phyloP scores from a whole-genome alignment of 2,329 filamentous ascomycete genomes.

The Aspergillus fumigatiaffinis region DNA sequence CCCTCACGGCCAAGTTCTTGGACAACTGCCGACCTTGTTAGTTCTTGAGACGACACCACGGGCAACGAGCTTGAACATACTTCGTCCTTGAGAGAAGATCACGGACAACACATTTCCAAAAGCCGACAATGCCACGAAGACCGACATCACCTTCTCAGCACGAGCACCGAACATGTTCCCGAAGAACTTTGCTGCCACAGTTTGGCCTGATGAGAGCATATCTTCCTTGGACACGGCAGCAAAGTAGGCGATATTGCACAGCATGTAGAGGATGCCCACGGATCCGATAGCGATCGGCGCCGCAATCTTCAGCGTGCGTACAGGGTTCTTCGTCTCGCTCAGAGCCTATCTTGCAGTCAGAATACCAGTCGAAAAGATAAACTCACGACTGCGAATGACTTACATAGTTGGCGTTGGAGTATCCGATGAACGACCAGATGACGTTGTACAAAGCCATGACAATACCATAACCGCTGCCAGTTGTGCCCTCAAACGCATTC shows the following conservation, averaged over 20 bases:
- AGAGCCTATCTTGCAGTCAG: slow-evolving; percentile 31
- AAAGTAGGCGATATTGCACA: slow-evolving; percentile 58
- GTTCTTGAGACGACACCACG: not conserved
- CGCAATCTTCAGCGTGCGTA: slow-evolving; percentile 56
- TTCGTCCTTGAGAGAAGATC: slow-evolving; percentile 46
- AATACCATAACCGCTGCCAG: slow-evolving; percentile 43
- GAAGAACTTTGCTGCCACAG: slow-evolving; percentile 57
- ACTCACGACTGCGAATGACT: slow-evolving; percentile 19
- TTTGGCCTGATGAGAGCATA: slow-evolving; percentile 51
- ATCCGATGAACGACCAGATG: slow-evolving; percentile 59
- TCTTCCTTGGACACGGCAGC: slow-evolving; percentile 55
- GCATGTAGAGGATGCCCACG: slow-evolving; percentile 54
- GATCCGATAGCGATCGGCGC: slow-evolving; percentile 53
- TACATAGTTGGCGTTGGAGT: slow-evolving; percentile 60
- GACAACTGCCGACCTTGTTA: slow-evolving; percentile 24
- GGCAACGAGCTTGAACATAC: slow-evolving; percentile 19
- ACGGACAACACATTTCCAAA: slow-evolving; percentile 61
- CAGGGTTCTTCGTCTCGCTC: slow-evolving; percentile 55
- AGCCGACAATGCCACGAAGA: slow-evolving; percentile 57
- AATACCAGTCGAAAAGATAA: not conserved
- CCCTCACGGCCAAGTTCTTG: slow-evolving; percentile 67
- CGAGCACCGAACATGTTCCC: slow-evolving; percentile 56
- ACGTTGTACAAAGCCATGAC: slow-evolving; percentile 60
- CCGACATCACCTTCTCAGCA: slow-evolving; percentile 55
- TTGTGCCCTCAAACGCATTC: slow-evolving; percentile 37